Conservation (phyloP, 1,284 basidiomycete genomes). For the Heterobasidion annosum region DNA sequence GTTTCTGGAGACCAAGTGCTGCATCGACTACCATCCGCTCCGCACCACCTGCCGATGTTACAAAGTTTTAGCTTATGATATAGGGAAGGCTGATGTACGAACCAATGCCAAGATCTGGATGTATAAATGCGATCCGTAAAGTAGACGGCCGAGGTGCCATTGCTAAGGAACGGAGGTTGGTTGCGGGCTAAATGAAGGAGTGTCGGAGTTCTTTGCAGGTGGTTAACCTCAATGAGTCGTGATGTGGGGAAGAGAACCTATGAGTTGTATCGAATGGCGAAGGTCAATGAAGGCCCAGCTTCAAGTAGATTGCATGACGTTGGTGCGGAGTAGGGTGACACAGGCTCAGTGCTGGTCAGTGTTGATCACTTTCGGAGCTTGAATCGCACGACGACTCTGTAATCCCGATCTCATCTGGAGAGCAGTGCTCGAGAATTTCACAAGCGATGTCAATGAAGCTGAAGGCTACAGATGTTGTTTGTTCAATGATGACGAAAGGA, state of each 20-base stretch:
- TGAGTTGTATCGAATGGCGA: too few relatives aligned
- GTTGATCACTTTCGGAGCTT: neutral
- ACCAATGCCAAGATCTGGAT: conserved; percentile 96
- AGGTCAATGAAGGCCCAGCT: neutral
- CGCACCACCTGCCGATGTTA: conserved; percentile 66
- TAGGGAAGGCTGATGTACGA: conserved; percentile 5
- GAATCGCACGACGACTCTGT: neutral
- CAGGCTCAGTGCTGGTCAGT: neutral
- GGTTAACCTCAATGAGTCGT: too few relatives aligned
- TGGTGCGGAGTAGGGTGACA: neutral
- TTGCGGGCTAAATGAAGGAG: neutral
- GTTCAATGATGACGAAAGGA: neutral
- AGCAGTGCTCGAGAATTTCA: neutral
- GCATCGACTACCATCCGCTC: conserved; percentile 96
- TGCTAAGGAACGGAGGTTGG: neutral
- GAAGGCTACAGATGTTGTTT: neutral
- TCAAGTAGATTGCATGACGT: neutral
- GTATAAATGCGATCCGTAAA: conserved; percentile 73
- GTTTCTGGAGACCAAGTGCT: conserved; percentile 76
- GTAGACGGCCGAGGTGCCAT: neutral
- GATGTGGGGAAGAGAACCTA: too few relatives aligned
- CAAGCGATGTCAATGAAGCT: neutral
- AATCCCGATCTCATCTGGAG: too few relatives aligned
- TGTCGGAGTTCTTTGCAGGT: neutral
- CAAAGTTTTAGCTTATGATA: conserved; percentile 8